Base-by-base conservation (phyloP, 2,329 filamentous ascomycete genomes). In the Allantophomopsis lycopodina region DNA sequence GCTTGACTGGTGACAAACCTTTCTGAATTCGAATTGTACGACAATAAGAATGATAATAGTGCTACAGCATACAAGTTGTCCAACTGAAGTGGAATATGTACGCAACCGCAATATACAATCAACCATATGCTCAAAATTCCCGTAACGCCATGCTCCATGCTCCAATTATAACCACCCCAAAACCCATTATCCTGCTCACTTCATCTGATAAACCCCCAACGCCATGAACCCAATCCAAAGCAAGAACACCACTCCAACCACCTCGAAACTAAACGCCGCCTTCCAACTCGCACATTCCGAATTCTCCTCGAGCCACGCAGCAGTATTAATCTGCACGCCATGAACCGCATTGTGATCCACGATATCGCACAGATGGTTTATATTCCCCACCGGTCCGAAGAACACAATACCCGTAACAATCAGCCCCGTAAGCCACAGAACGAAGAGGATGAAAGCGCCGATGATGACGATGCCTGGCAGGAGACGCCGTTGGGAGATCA, bases 221-320 rank as follows among this genome's bases (percentile, higher is more conserved):
- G 74, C 70, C 69, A 80, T 79, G 45, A 79, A 61, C 65, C 79
- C 78, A 50, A 79, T 73, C 76, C 76, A 80, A n/a, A 80, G 52
- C 42, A 79, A 54, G 46, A 79, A 79, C 1, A 78, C 58, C 14
- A 58, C 61, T 0, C 76, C 76, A 2, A 76, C 68, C 17, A 82
- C 55, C 14, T 66, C 66, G 53, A 81, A 76, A 1, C 74, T 68
- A 56, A 79, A 82, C 2, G 73, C 71, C 1, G 77, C 66, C 48
- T 76, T 69, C 77, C 77, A 81, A 54, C 71, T 70, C 74, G 38
- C 28, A 7, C 13, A 12, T 2, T 28, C 10, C 31, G 23, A 17
- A 50, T 61, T 60, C 56, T 82, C 75, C 57, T 79, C 60, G 47
- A 82, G 50, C 71, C 75, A 80, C 1, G 77, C 76, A 47, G 81